Evolutionary conservation across 495 filamentous ascomycete genomes (phyloP).

Genomic region (Hyaloscypha hepaticicola): DNA sequence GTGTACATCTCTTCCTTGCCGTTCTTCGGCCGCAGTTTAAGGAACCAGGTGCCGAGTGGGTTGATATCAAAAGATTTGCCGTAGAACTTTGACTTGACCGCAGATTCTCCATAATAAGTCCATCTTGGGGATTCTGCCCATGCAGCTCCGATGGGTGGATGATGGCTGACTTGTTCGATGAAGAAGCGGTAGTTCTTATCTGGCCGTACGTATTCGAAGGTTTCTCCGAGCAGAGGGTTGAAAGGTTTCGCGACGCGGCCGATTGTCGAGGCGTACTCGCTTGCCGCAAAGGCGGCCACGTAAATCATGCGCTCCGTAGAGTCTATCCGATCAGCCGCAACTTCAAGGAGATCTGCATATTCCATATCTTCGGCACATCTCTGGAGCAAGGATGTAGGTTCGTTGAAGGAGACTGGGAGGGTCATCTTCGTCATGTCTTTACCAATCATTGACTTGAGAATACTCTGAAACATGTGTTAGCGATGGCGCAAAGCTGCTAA

Average conservation of each 20-base stretch:
- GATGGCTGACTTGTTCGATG: slow-evolving; percentile 97
- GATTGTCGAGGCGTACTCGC: slow-evolving; percentile 95
- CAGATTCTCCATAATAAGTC: slow-evolving; percentile 97
- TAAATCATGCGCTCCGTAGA: slow-evolving; percentile 94
- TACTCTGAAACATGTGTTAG: slow-evolving; percentile 58
- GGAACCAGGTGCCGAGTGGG: slow-evolving; percentile 94
- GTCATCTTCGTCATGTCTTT: slow-evolving; percentile 99
- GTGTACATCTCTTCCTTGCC: slow-evolving; percentile 87
- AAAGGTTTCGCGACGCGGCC: slow-evolving; percentile 97
- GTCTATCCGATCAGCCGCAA: slow-evolving; percentile 80
- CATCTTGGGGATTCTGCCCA: slow-evolving; percentile 91
- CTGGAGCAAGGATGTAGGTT: slow-evolving; percentile 95
- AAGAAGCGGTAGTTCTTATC: slow-evolving; percentile 98
- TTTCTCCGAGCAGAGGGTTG: slow-evolving; percentile 94
- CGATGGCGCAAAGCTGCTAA: neutral
- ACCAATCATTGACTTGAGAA: slow-evolving; percentile 98
- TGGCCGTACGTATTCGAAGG: slow-evolving; percentile 91
- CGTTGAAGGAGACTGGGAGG: slow-evolving; percentile 96
- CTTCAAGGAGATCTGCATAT: slow-evolving; percentile 89
- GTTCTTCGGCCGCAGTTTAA: slow-evolving; percentile 78
- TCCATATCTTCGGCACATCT: slow-evolving; percentile 97
- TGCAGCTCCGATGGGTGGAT: slow-evolving; percentile 92
- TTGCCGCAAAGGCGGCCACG: slow-evolving; percentile 91
- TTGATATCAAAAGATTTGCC: slow-evolving; percentile 98
- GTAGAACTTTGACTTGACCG: slow-evolving; percentile 97